phyloP scores from a whole-genome alignment of 2,329 filamentous ascomycete genomes.

The Aspergillus awamori region DNA sequence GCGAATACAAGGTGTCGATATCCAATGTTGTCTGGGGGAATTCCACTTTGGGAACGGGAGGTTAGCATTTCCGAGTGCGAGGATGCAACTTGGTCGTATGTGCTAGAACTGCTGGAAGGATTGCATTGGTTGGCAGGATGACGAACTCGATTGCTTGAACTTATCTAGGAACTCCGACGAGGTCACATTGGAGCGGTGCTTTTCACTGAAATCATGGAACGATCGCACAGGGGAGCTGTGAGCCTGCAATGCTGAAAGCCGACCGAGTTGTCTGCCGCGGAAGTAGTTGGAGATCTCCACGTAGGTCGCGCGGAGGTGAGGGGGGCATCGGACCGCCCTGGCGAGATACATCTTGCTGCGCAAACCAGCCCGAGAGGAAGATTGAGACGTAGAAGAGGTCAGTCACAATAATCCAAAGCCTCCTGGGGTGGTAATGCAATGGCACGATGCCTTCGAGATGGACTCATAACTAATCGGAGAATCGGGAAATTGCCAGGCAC shows the following conservation, averaged over 20 bases:
- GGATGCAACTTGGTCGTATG: neutral
- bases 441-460: neutral
- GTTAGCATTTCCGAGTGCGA: constrained; percentile 4
- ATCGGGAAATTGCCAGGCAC: neutral
- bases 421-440: neutral
- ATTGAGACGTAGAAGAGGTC: neutral
- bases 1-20: constrained; percentile 38
- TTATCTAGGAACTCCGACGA: constrained; percentile 39
- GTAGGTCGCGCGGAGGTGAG: constrained; percentile 38
- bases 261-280: constrained; percentile 24
- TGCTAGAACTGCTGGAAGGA: neutral
- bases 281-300: constrained; percentile 43
- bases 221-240: constrained; percentile 12
- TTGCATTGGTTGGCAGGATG: constrained; percentile 7
- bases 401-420: neutral
- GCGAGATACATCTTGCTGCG: constrained; percentile 26
- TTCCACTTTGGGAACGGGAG: constrained; percentile 40
- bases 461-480: neutral
- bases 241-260: constrained; percentile 13
- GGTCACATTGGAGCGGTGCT: constrained; percentile 13
- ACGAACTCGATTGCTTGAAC: constrained; percentile 51
- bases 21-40: constrained; percentile 51
- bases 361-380: neutral
- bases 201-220: constrained; percentile 32
- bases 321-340: constrained; percentile 27